Evolutionary conservation across 2,329 filamentous ascomycete species (phyloP).

Genomic region (Emmonsiellopsis sp.): DNA sequence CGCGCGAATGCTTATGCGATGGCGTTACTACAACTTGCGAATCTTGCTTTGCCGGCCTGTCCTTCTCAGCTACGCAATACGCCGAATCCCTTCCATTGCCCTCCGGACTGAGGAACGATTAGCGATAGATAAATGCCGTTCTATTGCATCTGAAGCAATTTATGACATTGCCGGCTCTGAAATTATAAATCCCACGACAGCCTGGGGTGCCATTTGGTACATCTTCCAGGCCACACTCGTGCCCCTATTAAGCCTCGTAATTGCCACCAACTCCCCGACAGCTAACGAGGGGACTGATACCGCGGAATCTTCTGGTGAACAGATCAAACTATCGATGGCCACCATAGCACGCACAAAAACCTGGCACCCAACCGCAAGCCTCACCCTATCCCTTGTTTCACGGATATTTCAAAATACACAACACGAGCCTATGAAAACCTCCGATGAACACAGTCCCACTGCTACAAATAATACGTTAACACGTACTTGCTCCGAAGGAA

Average conservation of each 20-base stretch:
- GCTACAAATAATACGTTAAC: not conserved
- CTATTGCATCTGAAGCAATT: conserved; percentile 60
- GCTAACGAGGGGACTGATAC: conserved; percentile 52
- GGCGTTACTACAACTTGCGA: conserved; percentile 69
- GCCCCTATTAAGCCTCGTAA: conserved; percentile 62
- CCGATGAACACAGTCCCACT: not conserved
- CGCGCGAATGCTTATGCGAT: conserved; percentile 66
- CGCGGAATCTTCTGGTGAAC: conserved; percentile 40
- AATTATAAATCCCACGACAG: conserved; percentile 63
- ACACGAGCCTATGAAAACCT: conserved; percentile 13
- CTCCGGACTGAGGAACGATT: conserved; percentile 53
- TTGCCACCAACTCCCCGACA: conserved; percentile 21
- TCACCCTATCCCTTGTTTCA: conserved; percentile 53
- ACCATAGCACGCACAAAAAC: conserved; percentile 45
- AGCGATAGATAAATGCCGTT: conserved; percentile 60
- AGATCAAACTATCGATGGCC: conserved; percentile 42
- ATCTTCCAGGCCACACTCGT: conserved; percentile 74
- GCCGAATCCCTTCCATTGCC: conserved; percentile 41
- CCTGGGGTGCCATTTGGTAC: conserved; percentile 76
- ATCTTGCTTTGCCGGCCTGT: conserved; percentile 67
- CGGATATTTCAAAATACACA: conserved; percentile 53
- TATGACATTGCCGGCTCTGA: conserved; percentile 63
- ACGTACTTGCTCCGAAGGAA: not conserved
- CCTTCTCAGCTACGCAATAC: conserved; percentile 55
- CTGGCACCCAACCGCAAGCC: conserved; percentile 54